A percentile compares a stretch with the other conserved stretches of the same genome.
Evolutionary conservation across 306 rosid species (phyloP).

Genomic region (Dalbergia cochinchinensis): DNA sequence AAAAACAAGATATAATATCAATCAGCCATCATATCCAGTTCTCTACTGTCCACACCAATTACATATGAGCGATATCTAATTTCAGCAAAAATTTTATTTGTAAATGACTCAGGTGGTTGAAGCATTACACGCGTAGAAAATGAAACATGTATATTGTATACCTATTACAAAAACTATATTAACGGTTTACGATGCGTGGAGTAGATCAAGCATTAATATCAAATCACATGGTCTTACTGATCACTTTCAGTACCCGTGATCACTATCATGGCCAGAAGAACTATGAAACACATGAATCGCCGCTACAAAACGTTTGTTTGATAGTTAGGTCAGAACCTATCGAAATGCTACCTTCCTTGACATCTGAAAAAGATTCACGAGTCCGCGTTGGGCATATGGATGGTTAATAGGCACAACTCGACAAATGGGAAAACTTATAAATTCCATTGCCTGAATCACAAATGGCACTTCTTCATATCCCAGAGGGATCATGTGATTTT

Average conservation of each 20-base stretch:
- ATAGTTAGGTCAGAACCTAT: slow-evolving; percentile 6
- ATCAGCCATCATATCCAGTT: background rate
- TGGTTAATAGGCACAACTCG: slow-evolving; percentile 27
- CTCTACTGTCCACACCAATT: background rate
- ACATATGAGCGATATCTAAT: background rate
- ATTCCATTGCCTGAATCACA: background rate
- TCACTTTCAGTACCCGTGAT: background rate
- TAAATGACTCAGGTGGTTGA: background rate
- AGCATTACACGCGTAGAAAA: background rate
- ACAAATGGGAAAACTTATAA: background rate
- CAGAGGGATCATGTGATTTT: slow-evolving; percentile 10
- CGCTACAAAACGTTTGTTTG: background rate
- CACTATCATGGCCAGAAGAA: background rate
- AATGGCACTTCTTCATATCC: background rate
- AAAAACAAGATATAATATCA: background rate
- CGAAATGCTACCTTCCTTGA: background rate
- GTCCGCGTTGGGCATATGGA: background rate
- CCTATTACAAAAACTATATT: background rate
- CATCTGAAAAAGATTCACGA: slow-evolving; percentile 26
- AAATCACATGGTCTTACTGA: background rate
- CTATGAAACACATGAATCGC: background rate
- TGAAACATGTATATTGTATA: background rate
- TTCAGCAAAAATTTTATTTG: background rate
- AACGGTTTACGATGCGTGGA: background rate
- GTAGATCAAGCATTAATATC: background rate